Percentiles rank a stretch among this genome's conserved stretches.
Conservation (phyloP, 192 early-diverging fungal genomes). For the Rhizophagus clarus region DNA sequence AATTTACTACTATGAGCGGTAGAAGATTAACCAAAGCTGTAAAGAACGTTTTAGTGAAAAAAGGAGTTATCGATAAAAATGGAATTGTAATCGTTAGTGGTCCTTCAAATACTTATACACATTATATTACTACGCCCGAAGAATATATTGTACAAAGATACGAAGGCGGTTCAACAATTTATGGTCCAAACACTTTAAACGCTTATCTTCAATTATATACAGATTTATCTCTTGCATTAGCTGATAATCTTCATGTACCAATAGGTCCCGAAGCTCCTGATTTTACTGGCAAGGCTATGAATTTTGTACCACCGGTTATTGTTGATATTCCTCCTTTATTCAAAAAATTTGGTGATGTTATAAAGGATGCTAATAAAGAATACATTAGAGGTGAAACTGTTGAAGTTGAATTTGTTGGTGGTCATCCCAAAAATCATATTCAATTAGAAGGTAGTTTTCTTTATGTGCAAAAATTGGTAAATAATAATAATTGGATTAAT, state of each 20-base stretch:
- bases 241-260: neutral
- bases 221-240: conserved; percentile 51
- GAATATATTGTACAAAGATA: conserved; percentile 66
- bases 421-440: conserved; percentile 37
- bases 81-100: conserved; percentile 55
- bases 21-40: conserved; percentile 38
- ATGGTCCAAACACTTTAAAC: conserved; percentile 57
- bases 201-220: conserved; percentile 56
- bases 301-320: conserved; percentile 11
- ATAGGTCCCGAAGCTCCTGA: neutral
- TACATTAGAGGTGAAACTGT: neutral
- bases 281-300: conserved; percentile 19
- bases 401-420: conserved; percentile 34
- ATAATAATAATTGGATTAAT: conserved; percentile 27
- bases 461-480: conserved; percentile 28
- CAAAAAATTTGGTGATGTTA: conserved; percentile 36
- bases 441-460: conserved; percentile 33
- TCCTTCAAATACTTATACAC: conserved; percentile 38
- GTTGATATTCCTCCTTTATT: conserved; percentile 31
- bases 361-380: conserved; percentile 8
- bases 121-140: conserved; percentile 55
- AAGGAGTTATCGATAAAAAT: conserved; percentile 42
- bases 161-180: conserved; percentile 62
- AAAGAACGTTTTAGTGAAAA: conserved; percentile 33
- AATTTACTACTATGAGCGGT: conserved; percentile 69